Evolutionary conservation across 441 rosid species (phyloP).

Genomic region (Croton laevigatus): DNA sequence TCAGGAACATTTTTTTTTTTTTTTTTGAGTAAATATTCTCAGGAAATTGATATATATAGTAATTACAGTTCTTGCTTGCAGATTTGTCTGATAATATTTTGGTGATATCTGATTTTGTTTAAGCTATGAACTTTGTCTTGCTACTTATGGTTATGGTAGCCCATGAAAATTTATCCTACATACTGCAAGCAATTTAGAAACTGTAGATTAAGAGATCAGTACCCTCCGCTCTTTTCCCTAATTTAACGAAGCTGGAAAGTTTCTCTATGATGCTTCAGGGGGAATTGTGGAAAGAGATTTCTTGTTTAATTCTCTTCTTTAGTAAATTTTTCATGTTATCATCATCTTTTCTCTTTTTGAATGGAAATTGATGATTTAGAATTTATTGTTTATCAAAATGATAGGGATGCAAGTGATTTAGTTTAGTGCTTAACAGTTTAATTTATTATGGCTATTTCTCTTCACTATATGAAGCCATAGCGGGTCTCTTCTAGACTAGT

Average conservation of each 20-base stretch:
- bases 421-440: neutral
- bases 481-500: neutral
- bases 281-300: neutral
- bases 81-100: neutral
- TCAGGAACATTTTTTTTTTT: no score
- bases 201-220: neutral
- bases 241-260: neutral
- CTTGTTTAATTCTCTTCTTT: neutral
- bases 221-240: neutral
- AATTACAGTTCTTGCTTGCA: neutral
- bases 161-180: neutral
- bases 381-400: neutral
- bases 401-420: neutral
- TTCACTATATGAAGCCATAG: neutral
- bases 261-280: neutral
- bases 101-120: neutral
- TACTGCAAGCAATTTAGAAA: neutral
- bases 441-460: neutral
- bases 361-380: neutral
- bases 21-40: no score
- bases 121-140: neutral
- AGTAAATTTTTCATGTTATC: no score
- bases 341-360: neutral
- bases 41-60: constrained; percentile 6
- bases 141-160: neutral